Conservation (phyloP, 2,329 filamentous ascomycete species). For the Clarireedia homoeocarpa region DNA sequence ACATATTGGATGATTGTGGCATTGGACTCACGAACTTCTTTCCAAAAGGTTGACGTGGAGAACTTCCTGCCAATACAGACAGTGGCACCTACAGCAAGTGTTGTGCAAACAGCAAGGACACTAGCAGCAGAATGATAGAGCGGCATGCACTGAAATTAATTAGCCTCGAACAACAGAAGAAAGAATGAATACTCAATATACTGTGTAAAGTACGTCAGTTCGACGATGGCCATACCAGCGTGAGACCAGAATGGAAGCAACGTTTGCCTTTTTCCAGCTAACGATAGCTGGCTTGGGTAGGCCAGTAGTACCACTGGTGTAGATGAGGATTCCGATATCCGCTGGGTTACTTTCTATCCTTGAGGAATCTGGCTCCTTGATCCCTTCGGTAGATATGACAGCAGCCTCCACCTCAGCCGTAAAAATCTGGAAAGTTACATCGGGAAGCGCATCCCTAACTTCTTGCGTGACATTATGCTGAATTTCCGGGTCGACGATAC, state of each 20-base stretch:
- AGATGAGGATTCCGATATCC: constrained; percentile 68
- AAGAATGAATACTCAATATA: constrained; percentile 32
- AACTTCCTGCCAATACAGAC: constrained; percentile 70
- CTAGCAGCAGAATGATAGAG: constrained; percentile 78
- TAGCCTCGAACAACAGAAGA: constrained; percentile 13
- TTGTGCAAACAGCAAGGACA: constrained; percentile 58
- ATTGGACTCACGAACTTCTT: constrained; percentile 59
- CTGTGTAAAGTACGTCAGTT: constrained; percentile 68
- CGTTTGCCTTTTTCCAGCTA: constrained; percentile 58
- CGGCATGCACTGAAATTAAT: constrained; percentile 61
- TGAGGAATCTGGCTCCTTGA: constrained; percentile 50
- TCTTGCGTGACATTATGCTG: constrained; percentile 49
- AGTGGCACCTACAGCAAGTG: constrained; percentile 54
- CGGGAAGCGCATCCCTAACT: constrained; percentile 41
- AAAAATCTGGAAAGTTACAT: constrained; percentile 54
- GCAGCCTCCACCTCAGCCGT: constrained; percentile 48
- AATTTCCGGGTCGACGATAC: constrained; percentile 60
- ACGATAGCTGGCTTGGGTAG: constrained; percentile 74
- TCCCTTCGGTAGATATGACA: constrained; percentile 41
- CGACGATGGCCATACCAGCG: constrained; percentile 50
- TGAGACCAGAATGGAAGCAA: constrained; percentile 44
- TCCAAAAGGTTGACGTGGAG: constrained; percentile 69
- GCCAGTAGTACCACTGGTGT: constrained; percentile 79
- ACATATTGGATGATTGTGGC: constrained; percentile 82
- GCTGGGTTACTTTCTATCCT: constrained; percentile 39